These are phyloP conservation scores for Diaporthe ampelina DNA, from an alignment of 2,329 filamentous ascomycete genomes.

Conservation along the genomic window DNA sequence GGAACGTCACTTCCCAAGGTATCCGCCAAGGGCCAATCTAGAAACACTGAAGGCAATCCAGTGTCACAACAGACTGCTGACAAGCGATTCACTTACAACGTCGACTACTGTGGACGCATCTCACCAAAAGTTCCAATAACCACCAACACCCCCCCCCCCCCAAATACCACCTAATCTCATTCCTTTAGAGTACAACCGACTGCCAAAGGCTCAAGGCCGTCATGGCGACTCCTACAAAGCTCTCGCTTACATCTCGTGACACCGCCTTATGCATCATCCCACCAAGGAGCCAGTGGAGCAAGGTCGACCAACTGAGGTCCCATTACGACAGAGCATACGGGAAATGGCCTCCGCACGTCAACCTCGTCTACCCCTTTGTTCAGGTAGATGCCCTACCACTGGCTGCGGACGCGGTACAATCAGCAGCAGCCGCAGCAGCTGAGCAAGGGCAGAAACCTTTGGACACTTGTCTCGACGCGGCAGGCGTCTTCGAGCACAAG, in stretches of 20 bases:
- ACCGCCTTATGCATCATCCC: slow-evolving; percentile 74
- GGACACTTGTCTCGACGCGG: slow-evolving; percentile 54
- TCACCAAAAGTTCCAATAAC: neutral
- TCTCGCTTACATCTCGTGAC: slow-evolving; percentile 58
- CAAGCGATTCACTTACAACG: neutral
- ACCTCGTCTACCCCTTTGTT: slow-evolving; percentile 77
- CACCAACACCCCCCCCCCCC: rapidly evolving
- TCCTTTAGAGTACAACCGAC: neutral
- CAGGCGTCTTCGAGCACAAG: slow-evolving; percentile 64
- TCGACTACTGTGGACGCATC: neutral
- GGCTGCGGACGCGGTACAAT: slow-evolving; percentile 57
- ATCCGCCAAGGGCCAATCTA: neutral
- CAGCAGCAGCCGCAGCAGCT: slow-evolving; percentile 46
- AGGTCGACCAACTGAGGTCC: slow-evolving; percentile 68
- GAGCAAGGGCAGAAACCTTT: slow-evolving; percentile 40
- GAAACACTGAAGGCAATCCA: neutral
- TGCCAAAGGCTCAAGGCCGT: neutral
- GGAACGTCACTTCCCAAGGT: neutral
- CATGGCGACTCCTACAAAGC: slow-evolving; percentile 22
- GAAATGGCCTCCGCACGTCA: slow-evolving; percentile 77
- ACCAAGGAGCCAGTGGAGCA: slow-evolving; percentile 60
- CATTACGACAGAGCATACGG: slow-evolving; percentile 73
- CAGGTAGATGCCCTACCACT: slow-evolving; percentile 58
- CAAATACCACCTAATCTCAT: neutral
- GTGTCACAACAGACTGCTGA: neutral